Conservation (phyloP, 768 basidiomycete species). For the Boletus fagicola region DNA sequence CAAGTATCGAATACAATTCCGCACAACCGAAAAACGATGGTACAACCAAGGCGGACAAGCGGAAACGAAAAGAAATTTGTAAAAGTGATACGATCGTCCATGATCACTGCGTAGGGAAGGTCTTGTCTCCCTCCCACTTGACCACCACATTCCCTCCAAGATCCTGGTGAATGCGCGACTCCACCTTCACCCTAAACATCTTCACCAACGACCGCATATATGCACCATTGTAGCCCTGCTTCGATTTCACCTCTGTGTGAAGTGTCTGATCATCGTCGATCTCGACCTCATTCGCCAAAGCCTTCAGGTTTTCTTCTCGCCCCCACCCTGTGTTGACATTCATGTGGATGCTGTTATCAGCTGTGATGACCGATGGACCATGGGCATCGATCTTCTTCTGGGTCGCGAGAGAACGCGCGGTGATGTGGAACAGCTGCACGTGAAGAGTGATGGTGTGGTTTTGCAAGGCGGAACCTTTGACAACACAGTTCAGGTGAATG, state of each 20-base stretch:
- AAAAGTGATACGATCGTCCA: not conserved
- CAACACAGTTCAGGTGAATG: slow-evolving; percentile 6
- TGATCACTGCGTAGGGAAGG: slow-evolving; percentile 4
- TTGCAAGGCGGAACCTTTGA: not conserved
- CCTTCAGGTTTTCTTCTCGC: not conserved
- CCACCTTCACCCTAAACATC: slow-evolving; percentile 1
- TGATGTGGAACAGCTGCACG: slow-evolving; percentile 1
- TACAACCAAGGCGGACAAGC: not conserved
- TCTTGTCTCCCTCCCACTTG: slow-evolving; percentile 12
- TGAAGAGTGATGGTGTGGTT: not conserved
- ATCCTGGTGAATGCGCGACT: not conserved
- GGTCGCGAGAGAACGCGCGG: not conserved
- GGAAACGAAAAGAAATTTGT: not conserved
- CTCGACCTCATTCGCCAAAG: slow-evolving; percentile 4
- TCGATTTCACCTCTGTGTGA: not conserved
- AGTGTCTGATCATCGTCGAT: not conserved
- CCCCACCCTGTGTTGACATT: slow-evolving; percentile 11
- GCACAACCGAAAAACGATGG: not conserved
- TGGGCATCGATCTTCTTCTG: slow-evolving; percentile 1
- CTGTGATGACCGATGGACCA: slow-evolving; percentile 5
- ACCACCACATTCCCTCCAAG: slow-evolving; percentile 4
- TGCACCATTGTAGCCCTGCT: slow-evolving; percentile 6
- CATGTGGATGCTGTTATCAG: slow-evolving; percentile 9
- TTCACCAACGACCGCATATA: not conserved
- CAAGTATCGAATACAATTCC: not conserved